Conservation (phyloP, 2,329 filamentous ascomycete species). For the Ustulina deusta region DNA sequence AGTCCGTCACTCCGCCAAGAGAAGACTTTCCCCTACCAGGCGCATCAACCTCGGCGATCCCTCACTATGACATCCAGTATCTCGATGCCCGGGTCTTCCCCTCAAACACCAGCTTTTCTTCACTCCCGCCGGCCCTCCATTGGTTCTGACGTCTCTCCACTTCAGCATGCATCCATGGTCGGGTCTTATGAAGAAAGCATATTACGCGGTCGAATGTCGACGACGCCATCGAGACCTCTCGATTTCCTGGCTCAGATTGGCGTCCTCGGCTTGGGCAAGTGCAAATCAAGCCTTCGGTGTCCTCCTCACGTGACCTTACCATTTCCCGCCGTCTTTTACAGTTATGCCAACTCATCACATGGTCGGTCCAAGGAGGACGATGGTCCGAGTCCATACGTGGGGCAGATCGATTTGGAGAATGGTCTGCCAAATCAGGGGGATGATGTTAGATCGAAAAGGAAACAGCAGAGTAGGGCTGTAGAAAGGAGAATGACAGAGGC, state of each 20-base stretch:
- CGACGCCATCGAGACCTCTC: conserved; percentile 89
- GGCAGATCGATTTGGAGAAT: conserved; percentile 90
- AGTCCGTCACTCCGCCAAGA: conserved; percentile 67
- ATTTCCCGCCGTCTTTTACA: conserved; percentile 97
- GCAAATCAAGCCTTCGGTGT: conserved; percentile 85
- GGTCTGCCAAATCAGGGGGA: conserved; percentile 69
- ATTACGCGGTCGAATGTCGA: conserved; percentile 94
- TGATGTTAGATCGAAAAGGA: conserved; percentile 61
- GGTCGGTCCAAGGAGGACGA: conserved; percentile 77
- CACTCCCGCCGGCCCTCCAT: conserved; percentile 76
- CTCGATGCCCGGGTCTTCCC: conserved; percentile 56
- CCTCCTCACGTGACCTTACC: conserved; percentile 90
- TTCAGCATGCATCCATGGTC: conserved; percentile 94
- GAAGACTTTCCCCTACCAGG: conserved; percentile 74
- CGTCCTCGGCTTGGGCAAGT: conserved; percentile 88
- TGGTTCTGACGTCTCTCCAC: conserved; percentile 77
- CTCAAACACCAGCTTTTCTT: conserved; percentile 64
- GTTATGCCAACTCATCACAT: conserved; percentile 77
- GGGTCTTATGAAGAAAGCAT: conserved; percentile 99
- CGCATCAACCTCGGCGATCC: conserved; percentile 82
- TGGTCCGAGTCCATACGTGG: conserved; percentile 95
- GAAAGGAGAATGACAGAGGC: conserved; percentile 54
- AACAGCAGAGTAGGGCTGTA: conserved; percentile 59
- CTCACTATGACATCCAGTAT: conserved; percentile 70
- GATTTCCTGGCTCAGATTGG: conserved; percentile 96